phyloP scores from a whole-genome alignment of 768 basidiomycete genomes.

The Tricholoma saponaceum region DNA sequence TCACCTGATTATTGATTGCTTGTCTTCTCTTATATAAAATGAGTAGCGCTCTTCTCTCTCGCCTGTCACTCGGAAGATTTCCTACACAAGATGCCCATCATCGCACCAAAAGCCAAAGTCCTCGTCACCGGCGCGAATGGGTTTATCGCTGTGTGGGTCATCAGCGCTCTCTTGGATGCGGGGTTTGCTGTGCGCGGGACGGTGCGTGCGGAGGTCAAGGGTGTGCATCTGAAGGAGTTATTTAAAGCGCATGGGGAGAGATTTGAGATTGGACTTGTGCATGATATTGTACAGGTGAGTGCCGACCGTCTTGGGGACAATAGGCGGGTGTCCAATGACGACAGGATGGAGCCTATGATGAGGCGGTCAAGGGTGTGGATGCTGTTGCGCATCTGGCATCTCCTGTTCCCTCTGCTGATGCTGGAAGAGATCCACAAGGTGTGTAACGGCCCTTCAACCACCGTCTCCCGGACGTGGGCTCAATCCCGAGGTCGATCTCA shows the following conservation, averaged over 20 bases:
- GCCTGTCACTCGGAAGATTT: neutral
- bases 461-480: neutral
- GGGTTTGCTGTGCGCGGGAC: constrained; percentile 66
- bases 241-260: constrained; percentile 53
- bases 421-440: constrained; percentile 30
- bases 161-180: constrained; percentile 48
- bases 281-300: constrained; percentile 51
- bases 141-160: constrained; percentile 58
- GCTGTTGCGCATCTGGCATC: constrained; percentile 70
- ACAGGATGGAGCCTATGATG: constrained; percentile 70
- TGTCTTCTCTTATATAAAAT: too few relatives aligned
- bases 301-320: neutral
- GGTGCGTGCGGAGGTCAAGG: constrained; percentile 61
- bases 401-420: constrained; percentile 44
- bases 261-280: constrained; percentile 63
- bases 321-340: neutral
- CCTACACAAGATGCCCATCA: constrained; percentile 1
- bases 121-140: constrained; percentile 60
- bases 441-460: neutral
- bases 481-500: constrained; percentile 13
- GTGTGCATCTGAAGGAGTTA: constrained; percentile 46
- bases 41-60: neutral
- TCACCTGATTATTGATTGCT: too few relatives aligned
- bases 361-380: constrained; percentile 72
- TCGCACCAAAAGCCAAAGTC: constrained; percentile 15